Conservation (phyloP, 2,329 filamentous ascomycete genomes). For the Endocalyx cinctus region DNA sequence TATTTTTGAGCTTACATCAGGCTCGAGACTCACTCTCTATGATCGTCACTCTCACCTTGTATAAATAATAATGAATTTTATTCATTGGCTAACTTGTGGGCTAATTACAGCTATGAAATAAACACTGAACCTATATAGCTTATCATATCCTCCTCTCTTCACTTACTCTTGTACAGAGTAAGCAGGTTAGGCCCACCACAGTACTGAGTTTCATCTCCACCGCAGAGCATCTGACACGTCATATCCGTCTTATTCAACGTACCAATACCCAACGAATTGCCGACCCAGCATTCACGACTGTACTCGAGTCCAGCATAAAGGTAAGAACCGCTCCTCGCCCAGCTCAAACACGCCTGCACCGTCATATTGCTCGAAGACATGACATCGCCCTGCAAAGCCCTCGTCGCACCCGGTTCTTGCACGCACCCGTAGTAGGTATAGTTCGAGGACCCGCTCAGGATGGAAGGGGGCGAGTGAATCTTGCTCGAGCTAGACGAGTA, state of each 20-base stretch:
- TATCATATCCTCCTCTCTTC: no score
- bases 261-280: not conserved
- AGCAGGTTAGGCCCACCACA: not conserved
- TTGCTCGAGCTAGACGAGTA: slow-evolving; percentile 2
- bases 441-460: not conserved
- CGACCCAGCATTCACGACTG: not conserved
- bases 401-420: not conserved
- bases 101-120: no score
- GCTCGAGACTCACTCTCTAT: no score
- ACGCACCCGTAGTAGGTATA: slow-evolving; percentile 2
- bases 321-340: not conserved
- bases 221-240: not conserved
- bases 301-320: slow-evolving; percentile 1
- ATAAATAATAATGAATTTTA: no score
- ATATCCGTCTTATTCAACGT: not conserved
- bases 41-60: no score
- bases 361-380: not conserved
- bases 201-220: not conserved
- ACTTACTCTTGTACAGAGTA: no score
- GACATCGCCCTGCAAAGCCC: not conserved
- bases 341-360: not conserved
- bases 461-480: not conserved
- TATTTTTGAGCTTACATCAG: no score
- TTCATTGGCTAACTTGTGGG: no score
- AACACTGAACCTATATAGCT: no score